phyloP scores from a whole-genome alignment of 768 basidiomycete genomes.

The Pisolithus microcarpus region DNA sequence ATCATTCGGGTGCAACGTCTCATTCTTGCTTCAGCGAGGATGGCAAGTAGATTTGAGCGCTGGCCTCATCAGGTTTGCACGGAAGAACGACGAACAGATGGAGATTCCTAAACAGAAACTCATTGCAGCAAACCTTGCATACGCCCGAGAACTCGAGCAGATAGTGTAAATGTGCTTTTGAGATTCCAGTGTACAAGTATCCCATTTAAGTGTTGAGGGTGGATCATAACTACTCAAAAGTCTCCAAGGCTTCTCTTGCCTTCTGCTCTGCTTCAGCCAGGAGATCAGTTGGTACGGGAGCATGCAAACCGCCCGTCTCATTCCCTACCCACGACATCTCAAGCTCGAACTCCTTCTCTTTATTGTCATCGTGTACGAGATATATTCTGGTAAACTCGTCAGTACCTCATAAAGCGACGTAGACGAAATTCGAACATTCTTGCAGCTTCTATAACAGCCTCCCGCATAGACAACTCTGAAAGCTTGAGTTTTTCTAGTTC shows the following conservation, averaged over 20 bases:
- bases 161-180: slow-evolving; percentile 56
- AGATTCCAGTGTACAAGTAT: not conserved
- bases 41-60: slow-evolving; percentile 76
- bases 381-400: slow-evolving; percentile 62
- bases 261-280: slow-evolving; percentile 78
- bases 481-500: slow-evolving; percentile 95
- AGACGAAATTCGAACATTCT: slow-evolving; percentile 64
- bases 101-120: slow-evolving; percentile 85
- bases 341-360: slow-evolving; percentile 97
- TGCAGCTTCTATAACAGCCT: slow-evolving; percentile 90
- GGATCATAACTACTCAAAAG: slow-evolving; percentile 38
- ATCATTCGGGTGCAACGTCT: not conserved
- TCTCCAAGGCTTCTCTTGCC: slow-evolving; percentile 81
- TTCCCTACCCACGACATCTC: slow-evolving; percentile 95
- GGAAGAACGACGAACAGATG: slow-evolving; percentile 72
- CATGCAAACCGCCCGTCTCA: slow-evolving; percentile 74
- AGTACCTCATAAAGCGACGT: slow-evolving; percentile 5
- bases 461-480: slow-evolving; percentile 65
- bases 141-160: slow-evolving; percentile 85
- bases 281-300: slow-evolving; percentile 79
- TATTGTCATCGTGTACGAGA: slow-evolving; percentile 93
- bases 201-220: slow-evolving; percentile 11
- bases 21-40: slow-evolving; percentile 48
- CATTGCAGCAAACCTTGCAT: slow-evolving; percentile 67
- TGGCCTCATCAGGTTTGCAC: slow-evolving; percentile 68